These are phyloP conservation scores for Fusarium robinianum DNA, from an alignment of 2,329 filamentous ascomycete genomes.

Conservation along the genomic window DNA sequence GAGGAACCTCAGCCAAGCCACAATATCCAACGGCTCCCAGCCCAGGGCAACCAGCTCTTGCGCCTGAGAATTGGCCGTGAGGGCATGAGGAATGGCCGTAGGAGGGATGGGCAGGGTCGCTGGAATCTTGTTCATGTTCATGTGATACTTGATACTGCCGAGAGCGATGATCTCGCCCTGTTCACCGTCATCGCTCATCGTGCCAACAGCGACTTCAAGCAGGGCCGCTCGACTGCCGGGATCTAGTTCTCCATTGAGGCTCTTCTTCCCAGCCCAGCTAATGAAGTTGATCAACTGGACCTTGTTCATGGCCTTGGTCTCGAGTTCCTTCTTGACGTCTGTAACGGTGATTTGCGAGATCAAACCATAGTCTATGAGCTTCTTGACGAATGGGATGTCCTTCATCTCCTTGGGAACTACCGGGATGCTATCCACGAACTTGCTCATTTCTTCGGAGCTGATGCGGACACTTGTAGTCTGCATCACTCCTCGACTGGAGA, in stretches of 20 bases:
- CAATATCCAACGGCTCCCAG: slow-evolving; percentile 83
- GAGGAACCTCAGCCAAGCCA: slow-evolving; percentile 84
- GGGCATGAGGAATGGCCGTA: slow-evolving; percentile 81
- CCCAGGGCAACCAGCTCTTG: slow-evolving; percentile 78
- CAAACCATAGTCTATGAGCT: slow-evolving; percentile 81
- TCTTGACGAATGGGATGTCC: slow-evolving; percentile 74
- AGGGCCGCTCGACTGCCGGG: slow-evolving; percentile 67
- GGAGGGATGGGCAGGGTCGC: slow-evolving; percentile 79
- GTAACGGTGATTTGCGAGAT: slow-evolving; percentile 85
- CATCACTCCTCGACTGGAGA: slow-evolving; percentile 85
- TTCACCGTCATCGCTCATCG: slow-evolving; percentile 63
- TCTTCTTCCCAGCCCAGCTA: slow-evolving; percentile 78
- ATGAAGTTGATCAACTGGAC: slow-evolving; percentile 82
- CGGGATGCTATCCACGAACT: slow-evolving; percentile 87
- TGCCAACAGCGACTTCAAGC: slow-evolving; percentile 79
- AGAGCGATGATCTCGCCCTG: slow-evolving; percentile 76
- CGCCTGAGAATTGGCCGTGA: slow-evolving; percentile 71
- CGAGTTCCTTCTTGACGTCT: slow-evolving; percentile 83
- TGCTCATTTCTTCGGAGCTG: slow-evolving; percentile 64
- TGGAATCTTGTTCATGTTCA: slow-evolving; percentile 78
- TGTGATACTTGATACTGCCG: slow-evolving; percentile 72
- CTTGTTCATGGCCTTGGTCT: slow-evolving; percentile 77
- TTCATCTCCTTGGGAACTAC: slow-evolving; percentile 79
- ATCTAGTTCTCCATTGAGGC: slow-evolving; percentile 74
- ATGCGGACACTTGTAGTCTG: slow-evolving; percentile 83